Conservation (phyloP, 306 rosid genomes). For the Medicago truncatula region MtrunA17r5.0-ANR NC_053044.1:21973501-21974000, state of each 20-base stretch:
- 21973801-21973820: no score
- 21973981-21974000: neutral
- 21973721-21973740: fast-evolving
- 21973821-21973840: no score
- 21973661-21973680: neutral
- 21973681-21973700: neutral
- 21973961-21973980: neutral
- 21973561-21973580: neutral
- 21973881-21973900: no score
- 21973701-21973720: neutral
- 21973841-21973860: no score
- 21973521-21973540: neutral
- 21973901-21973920: no score
- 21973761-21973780: neutral
- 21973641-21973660: no score
- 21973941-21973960: neutral
- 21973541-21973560: neutral
- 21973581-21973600: neutral
- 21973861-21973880: no score
- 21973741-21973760: neutral
- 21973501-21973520: neutral
- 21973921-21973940: no score
- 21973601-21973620: neutral
- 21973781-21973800: no score
- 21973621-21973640: no score